Conservation (phyloP, 164 flowering plant genomes). For the Magnolia kwangsiensis region DNA sequence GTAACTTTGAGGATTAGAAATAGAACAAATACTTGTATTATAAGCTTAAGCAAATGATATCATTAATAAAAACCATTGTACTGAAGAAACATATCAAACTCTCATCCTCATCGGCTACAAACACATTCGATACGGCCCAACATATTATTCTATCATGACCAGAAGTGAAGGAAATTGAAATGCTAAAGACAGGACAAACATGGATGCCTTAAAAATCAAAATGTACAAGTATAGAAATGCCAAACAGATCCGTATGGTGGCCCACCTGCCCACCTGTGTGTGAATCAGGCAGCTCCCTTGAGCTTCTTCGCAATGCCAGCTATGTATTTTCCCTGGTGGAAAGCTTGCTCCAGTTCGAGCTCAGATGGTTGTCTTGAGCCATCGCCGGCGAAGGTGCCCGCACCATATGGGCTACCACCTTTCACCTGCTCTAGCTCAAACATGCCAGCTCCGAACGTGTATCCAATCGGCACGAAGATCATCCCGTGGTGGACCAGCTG, state of each 20-base stretch:
- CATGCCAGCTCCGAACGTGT: constrained; percentile 95
- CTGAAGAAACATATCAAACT: constrained; percentile 8
- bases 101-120: neutral
- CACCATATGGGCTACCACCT: constrained; percentile 93
- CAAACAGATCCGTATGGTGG: constrained; percentile 5
- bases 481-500: constrained; percentile 91
- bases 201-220: constrained; percentile 5
- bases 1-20: neutral
- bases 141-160: constrained; percentile 6
- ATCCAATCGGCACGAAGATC: constrained; percentile 85
- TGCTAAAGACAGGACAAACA: neutral
- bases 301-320: constrained; percentile 76
- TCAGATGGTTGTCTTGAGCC: constrained; percentile 78
- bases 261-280: neutral
- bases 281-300: constrained; percentile 50
- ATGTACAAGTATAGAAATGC: constrained; percentile 16
- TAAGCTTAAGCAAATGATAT: neutral
- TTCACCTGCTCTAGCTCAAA: constrained; percentile 83
- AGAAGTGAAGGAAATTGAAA: constrained; percentile 11
- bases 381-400: constrained; percentile 88
- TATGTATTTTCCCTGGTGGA: constrained; percentile 79
- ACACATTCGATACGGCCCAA: constrained; percentile 5
- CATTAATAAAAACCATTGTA: constrained; percentile 4
- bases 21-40: neutral
- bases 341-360: constrained; percentile 73